Conservation (phyloP, 2,329 filamentous ascomycete genomes). For the Neofusicoccum cordaticola region DNA sequence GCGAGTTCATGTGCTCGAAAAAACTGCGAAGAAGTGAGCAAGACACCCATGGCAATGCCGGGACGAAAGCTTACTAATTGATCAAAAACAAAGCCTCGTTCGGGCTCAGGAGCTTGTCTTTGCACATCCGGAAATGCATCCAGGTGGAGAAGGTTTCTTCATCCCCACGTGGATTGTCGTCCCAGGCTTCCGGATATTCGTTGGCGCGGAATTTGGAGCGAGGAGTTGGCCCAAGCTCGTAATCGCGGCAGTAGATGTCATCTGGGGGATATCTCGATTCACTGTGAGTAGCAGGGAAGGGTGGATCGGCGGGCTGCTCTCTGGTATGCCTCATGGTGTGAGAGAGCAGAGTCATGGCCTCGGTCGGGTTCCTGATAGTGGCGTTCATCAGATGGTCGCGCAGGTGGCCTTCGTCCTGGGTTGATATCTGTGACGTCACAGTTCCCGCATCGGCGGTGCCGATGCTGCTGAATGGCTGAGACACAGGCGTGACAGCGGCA, state of each 20-base stretch:
- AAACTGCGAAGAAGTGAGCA: not conserved
- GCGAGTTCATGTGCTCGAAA: constrained; percentile 2
- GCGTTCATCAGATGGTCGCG: constrained; percentile 9
- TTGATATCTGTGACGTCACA: not conserved
- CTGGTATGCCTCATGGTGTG: not conserved
- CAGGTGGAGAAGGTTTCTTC: constrained; percentile 3
- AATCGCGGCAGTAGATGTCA: not conserved
- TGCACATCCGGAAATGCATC: constrained; percentile 12
- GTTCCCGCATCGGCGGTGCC: not conserved
- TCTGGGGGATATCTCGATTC: not conserved
- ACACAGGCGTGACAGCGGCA: not conserved
- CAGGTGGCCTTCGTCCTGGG: not conserved
- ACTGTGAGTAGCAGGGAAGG: not conserved
- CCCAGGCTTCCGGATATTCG: not conserved
- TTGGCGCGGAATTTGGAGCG: not conserved
- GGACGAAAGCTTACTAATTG: not conserved
- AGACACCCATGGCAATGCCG: too few relatives aligned
- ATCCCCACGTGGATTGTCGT: constrained; percentile 4
- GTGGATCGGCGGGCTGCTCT: not conserved
- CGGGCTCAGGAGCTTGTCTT: constrained; percentile 5
- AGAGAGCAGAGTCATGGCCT: constrained; percentile 6
- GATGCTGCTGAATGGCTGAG: not conserved
- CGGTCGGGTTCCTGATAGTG: not conserved
- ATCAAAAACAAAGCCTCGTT: constrained; percentile 8
- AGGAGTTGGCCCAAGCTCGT: too few relatives aligned